Evolutionary conservation across 108 stramenopile species (phyloP).

Genomic region (Nannochloropsis gaditana): DNA sequence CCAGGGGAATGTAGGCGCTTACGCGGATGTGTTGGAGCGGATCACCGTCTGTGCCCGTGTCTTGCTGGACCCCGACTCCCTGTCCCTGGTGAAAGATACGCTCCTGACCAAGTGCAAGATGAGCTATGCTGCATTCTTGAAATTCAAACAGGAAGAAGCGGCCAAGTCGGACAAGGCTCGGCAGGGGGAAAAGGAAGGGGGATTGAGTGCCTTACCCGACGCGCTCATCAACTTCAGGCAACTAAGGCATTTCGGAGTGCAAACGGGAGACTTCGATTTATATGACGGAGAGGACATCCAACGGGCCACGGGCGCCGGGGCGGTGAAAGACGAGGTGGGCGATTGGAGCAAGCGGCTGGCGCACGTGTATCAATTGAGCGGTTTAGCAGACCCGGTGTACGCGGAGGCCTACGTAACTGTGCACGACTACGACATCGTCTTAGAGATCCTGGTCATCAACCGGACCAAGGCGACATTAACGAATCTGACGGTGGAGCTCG

Average conservation of each 20-base stretch:
- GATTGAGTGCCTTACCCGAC: slow-evolving; percentile 59
- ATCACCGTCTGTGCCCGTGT: slow-evolving; percentile 73
- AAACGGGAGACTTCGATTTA: slow-evolving; percentile 83
- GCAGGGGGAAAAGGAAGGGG: slow-evolving; percentile 53
- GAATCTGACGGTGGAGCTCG: slow-evolving; percentile 91
- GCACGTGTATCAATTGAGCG: slow-evolving; percentile 92
- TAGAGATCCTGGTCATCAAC: slow-evolving; percentile 95
- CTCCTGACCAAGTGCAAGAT: slow-evolving; percentile 58
- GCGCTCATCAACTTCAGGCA: slow-evolving; percentile 98
- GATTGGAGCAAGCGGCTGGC: slow-evolving; percentile 50
- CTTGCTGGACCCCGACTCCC: slow-evolving; percentile 76
- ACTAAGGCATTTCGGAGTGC: slow-evolving; percentile 69
- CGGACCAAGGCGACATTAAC: slow-evolving; percentile 85
- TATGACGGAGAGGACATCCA: slow-evolving; percentile 92
- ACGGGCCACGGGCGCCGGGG: slow-evolving; percentile 34
- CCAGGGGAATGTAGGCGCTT: slow-evolving; percentile 42
- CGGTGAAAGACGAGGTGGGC: slow-evolving; percentile 34
- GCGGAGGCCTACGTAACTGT: slow-evolving; percentile 96
- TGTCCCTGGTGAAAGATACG: slow-evolving; percentile 61
- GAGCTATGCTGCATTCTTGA: slow-evolving; percentile 67
- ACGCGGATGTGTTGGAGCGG: slow-evolving; percentile 81
- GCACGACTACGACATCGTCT: slow-evolving; percentile 96
- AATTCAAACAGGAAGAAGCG: slow-evolving; percentile 60
- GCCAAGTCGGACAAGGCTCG: slow-evolving; percentile 65
- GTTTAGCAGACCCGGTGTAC: slow-evolving; percentile 97